Evolutionary conservation across 169 alveolate species (phyloP), one percentile per base, ranked within the genome.

Genomic region (Plasmodium blacklocki): DNA sequence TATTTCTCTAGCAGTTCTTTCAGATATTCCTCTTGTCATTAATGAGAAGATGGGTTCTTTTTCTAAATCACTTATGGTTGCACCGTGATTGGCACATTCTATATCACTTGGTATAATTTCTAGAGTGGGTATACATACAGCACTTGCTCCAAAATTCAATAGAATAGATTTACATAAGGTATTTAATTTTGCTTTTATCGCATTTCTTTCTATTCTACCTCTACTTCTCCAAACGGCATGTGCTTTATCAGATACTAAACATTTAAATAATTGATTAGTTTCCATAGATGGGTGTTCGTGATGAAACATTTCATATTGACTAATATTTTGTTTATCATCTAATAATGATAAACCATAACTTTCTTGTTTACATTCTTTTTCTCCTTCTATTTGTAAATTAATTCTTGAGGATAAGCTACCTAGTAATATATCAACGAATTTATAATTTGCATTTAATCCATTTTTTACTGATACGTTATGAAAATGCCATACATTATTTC

Each of bases 161-260:
- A 92, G 71, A 12, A 92, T 73, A 8, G 90, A 92, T 47, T 93
- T 88, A 52, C 89, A 76, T 43, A 92, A 62, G 14, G 95, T 76
- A 47, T 88, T 88, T 58, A 93, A 88, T 15, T 80, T 56, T 26
- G 95, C 92, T 23, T 93, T 93, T 7, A 67, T 83, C 67, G 93
- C 95, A 54, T 92, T 54, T 19, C 93, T 59, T 60, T 92, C 95
- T 15, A 92, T 92, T 70, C 95, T 19, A 6, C 92, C 89, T 52
- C 95, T 76, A 39, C 95, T 93, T 7, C 95, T 74, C 95, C 95
- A 92, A 29, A 92, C 92, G 11, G 89, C 89, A 71, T 86, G 93
- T 7, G 92, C 95, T 52, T 88, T 93, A 43, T 86, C 94, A 14
- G 92, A 93, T 7, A 93, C 75, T 49, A 93, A 73, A n/a, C 60